A percentile compares a stretch with the other conserved stretches of the same genome.
These are phyloP conservation scores for Phytophthora cactorum DNA, from an alignment of 352 stramenopile genomes.

Conservation along the genomic window DNA sequence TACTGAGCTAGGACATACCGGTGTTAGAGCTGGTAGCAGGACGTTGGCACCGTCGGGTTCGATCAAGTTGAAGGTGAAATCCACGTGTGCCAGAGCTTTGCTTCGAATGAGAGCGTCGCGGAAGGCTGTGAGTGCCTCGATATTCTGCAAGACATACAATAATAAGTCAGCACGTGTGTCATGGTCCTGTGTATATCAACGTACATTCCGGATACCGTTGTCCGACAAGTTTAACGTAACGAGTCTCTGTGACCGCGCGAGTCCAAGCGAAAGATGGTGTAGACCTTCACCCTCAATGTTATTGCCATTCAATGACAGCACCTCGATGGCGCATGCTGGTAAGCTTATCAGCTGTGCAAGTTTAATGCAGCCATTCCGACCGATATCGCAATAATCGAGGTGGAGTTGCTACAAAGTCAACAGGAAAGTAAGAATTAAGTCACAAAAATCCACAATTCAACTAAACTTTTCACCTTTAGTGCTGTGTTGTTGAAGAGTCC, in stretches of 20 bases:
- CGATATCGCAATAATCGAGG: conserved; percentile 74
- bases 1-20: conserved; percentile 33
- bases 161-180: neutral
- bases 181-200: conserved; percentile 2
- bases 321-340: conserved; percentile 54
- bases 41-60: conserved; percentile 67
- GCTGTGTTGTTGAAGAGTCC: conserved; percentile 72
- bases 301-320: conserved; percentile 75
- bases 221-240: conserved; percentile 77
- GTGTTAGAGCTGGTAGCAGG: conserved; percentile 58
- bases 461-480: conserved; percentile 53
- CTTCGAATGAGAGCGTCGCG: conserved; percentile 65
- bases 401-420: conserved; percentile 60
- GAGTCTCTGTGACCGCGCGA: conserved; percentile 63
- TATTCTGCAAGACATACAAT: conserved; percentile 33
- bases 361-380: conserved; percentile 56
- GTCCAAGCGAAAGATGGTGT: conserved; percentile 72
- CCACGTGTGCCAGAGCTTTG: conserved; percentile 73
- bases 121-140: conserved; percentile 60
- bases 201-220: conserved; percentile 80
- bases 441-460: neutral
- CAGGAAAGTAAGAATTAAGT: conserved; percentile 1
- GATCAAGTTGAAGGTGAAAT: conserved; percentile 84
- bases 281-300: conserved; percentile 60
- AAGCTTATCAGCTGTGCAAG: conserved; percentile 77